Evolutionary conservation across 2,329 filamentous ascomycete genomes (phyloP).

Genomic region (Exophiala viscosa): DNA sequence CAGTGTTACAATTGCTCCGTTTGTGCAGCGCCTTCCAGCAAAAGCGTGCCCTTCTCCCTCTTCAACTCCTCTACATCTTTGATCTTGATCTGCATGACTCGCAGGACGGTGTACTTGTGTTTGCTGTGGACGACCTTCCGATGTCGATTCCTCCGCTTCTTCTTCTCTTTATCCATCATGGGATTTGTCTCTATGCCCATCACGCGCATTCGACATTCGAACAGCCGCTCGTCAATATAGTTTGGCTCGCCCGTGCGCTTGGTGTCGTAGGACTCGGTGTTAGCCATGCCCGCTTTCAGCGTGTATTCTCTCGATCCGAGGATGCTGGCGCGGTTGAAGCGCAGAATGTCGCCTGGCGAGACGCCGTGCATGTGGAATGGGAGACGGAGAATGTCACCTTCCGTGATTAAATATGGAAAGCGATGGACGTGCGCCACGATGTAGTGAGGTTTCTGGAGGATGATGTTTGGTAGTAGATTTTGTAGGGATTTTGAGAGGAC

Average conservation of each 20-base stretch:
- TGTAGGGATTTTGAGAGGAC: conserved; percentile 42
- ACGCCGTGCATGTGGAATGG: conserved; percentile 77
- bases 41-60: conserved; percentile 39
- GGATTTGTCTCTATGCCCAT: conserved; percentile 77
- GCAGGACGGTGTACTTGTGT: conserved; percentile 80
- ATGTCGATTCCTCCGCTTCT: conserved; percentile 62
- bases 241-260: conserved; percentile 27
- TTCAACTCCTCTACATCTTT: conserved; percentile 54
- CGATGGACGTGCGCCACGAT: conserved; percentile 47
- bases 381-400: conserved; percentile 70
- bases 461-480: conserved; percentile 42
- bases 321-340: conserved; percentile 77
- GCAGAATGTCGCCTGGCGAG: conserved; percentile 75
- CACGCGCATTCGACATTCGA: conserved; percentile 79
- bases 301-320: conserved; percentile 89
- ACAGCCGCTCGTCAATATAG: conserved; percentile 77
- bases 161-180: conserved; percentile 53
- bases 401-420: conserved; percentile 49
- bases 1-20: too few relatives aligned
- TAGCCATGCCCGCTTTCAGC: conserved; percentile 61
- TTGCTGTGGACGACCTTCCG: conserved; percentile 80
- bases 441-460: conserved; percentile 45
- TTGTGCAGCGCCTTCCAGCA: conserved; percentile 18
- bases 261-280: conserved; percentile 35
- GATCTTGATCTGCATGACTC: conserved; percentile 76